Percentiles rank a stretch among this genome's conserved stretches.
These are phyloP conservation scores for Simplicillium sp. DNA, from an alignment of 2,329 filamentous ascomycete species.

Conservation along the genomic window DNA sequence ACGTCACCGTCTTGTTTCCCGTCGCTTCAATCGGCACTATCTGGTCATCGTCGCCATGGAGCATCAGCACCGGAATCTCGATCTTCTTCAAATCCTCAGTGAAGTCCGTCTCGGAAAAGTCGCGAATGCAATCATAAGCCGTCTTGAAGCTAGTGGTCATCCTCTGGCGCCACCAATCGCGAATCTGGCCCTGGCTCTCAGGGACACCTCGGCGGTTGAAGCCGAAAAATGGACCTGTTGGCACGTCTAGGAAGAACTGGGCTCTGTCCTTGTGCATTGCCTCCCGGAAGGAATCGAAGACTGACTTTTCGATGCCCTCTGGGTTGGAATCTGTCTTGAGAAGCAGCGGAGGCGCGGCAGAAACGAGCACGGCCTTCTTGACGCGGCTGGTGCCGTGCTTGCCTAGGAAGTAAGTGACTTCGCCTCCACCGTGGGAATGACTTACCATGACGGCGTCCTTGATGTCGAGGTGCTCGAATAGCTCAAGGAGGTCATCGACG, in stretches of 20 bases:
- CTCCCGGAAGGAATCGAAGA: not conserved
- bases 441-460: too few relatives aligned
- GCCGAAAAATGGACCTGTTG: slow-evolving; percentile 56
- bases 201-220: slow-evolving; percentile 23
- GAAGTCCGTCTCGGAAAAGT: slow-evolving; percentile 30
- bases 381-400: too few relatives aligned
- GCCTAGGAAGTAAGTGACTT: too few relatives aligned
- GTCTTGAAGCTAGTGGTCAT: slow-evolving; percentile 26
- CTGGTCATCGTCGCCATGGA: slow-evolving; percentile 31
- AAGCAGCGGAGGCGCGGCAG: too few relatives aligned
- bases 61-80: slow-evolving; percentile 25
- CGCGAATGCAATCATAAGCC: slow-evolving; percentile 27
- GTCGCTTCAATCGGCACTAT: slow-evolving; percentile 24
- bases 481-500: too few relatives aligned
- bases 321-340: not conserved
- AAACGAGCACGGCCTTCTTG: too few relatives aligned
- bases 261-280: not conserved
- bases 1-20: slow-evolving; percentile 19
- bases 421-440: too few relatives aligned
- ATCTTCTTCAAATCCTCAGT: slow-evolving; percentile 27
- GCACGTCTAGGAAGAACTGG: slow-evolving; percentile 58
- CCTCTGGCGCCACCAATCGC: slow-evolving; percentile 28
- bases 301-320: not conserved
- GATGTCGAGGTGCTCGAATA: too few relatives aligned
- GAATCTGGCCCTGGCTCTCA: slow-evolving; percentile 22